These are phyloP conservation scores for Psilocybe cubensis DNA, from an alignment of 768 basidiomycete genomes.

Conservation along the genomic window DNA sequence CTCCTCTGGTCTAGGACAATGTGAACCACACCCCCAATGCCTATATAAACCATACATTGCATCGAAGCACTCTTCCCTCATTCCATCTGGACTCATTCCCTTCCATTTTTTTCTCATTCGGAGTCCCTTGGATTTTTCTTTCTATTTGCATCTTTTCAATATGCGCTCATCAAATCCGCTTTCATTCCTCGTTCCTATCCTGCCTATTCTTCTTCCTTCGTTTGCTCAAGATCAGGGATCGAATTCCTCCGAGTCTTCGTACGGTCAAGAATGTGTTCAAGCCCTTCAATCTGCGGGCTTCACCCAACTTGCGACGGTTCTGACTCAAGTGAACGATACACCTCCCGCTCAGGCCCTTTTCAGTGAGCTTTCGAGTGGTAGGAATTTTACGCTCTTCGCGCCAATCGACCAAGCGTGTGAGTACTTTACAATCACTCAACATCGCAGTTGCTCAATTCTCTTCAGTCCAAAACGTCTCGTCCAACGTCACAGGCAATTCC, in stretches of 20 bases:
- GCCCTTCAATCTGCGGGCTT: conserved; percentile 44
- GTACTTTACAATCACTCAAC: conserved; percentile 19
- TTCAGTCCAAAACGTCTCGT: conserved; percentile 34
- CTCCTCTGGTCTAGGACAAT: conserved; percentile 2
- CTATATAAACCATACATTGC: conserved; percentile 9
- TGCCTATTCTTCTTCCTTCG: conserved; percentile 16
- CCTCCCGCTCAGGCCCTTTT: conserved; percentile 47
- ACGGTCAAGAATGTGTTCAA: conserved; percentile 34
- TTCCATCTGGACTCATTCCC: not conserved
- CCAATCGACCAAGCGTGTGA: conserved; percentile 59
- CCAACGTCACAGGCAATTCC: conserved; percentile 20
- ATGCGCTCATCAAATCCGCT: conserved; percentile 8
- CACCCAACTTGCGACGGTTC: conserved; percentile 41
- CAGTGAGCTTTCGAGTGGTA: conserved; percentile 40
- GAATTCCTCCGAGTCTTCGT: conserved; percentile 13
- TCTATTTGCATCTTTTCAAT: not conserved
- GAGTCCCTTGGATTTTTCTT: not conserved
- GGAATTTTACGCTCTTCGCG: conserved; percentile 55
- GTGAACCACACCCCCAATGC: conserved; percentile 2
- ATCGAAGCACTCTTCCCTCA: not conserved
- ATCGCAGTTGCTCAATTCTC: conserved; percentile 13
- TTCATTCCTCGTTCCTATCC: conserved; percentile 16
- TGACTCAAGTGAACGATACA: conserved; percentile 46
- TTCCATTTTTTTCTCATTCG: not conserved
- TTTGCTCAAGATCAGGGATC: conserved; percentile 20